A percentile compares a stretch with the other conserved stretches of the same genome.
Conservation (phyloP, 169 alveolate genomes). For the Plasmodium yoelii region DNA sequence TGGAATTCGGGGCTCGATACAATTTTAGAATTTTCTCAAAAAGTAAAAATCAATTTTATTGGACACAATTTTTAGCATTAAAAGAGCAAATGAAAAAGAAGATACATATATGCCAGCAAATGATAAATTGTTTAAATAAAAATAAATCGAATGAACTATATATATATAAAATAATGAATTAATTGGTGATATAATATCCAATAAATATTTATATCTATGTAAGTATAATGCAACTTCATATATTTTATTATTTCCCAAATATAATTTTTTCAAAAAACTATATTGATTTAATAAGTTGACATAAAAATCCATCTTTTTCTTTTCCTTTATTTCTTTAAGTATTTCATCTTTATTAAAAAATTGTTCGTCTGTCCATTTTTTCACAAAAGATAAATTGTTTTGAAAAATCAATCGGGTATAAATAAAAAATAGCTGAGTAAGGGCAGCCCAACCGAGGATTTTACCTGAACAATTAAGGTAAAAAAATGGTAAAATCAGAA, state of each 20-base stretch:
- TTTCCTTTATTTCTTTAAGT: conserved; percentile 31
- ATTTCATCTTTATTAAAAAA: conserved; percentile 62
- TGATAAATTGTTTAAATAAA: conserved; percentile 50
- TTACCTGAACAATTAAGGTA: conserved; percentile 28
- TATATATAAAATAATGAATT: conserved; percentile 67
- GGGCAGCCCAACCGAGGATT: conserved; percentile 33
- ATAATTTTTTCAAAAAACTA: conserved; percentile 48
- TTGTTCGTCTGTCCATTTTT: conserved; percentile 75
- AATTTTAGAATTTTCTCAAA: conserved; percentile 7
- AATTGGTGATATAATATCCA: conserved; percentile 61
- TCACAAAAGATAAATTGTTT: conserved; percentile 48
- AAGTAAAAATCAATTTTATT: conserved; percentile 67
- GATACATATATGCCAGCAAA: conserved; percentile 75
- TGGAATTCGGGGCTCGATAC: too few relatives aligned
- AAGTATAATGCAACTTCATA: conserved; percentile 54
- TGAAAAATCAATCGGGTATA: conserved; percentile 50
- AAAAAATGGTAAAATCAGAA: not conserved
- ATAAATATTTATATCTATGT: conserved; percentile 59
- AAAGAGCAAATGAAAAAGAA: conserved; percentile 48
- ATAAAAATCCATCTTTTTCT: conserved; percentile 61
- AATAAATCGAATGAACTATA: conserved; percentile 71
- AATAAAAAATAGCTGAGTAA: conserved; percentile 56
- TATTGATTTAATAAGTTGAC: conserved; percentile 63
- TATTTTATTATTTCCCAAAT: conserved; percentile 65
- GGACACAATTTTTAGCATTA: conserved; percentile 33